A percentile compares a stretch with the other conserved stretches of the same genome.
These are phyloP conservation scores for Phytophthora foliorum DNA, from an alignment of 352 stramenopile genomes.

Conservation along the genomic window DNA sequence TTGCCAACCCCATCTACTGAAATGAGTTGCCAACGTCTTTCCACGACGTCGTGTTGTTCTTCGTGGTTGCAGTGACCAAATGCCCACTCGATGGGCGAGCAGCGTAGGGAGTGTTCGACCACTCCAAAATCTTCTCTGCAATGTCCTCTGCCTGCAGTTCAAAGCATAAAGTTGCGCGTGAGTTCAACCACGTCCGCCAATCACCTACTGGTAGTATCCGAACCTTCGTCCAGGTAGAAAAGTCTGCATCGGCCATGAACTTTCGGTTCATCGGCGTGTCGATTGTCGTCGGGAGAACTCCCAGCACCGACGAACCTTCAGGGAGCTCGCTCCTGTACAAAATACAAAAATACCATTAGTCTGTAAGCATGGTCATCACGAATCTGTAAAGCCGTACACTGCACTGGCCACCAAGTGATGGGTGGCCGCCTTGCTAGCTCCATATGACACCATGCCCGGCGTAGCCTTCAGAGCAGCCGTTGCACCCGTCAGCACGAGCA, in stretches of 20 bases:
- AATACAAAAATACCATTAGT: slow-evolving; percentile 3
- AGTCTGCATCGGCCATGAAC: slow-evolving; percentile 88
- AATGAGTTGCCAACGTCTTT: slow-evolving; percentile 78
- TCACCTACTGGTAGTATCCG: background rate
- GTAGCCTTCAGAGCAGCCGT: slow-evolving; percentile 81
- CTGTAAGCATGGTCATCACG: background rate
- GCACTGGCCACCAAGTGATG: slow-evolving; percentile 88
- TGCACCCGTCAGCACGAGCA: slow-evolving; percentile 88
- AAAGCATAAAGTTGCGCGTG: slow-evolving; percentile 2
- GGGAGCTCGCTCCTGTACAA: slow-evolving; percentile 62
- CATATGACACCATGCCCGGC: slow-evolving; percentile 90
- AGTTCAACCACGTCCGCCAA: background rate
- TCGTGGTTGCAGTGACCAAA: slow-evolving; percentile 74
- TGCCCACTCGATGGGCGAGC: slow-evolving; percentile 69
- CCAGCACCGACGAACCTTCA: slow-evolving; percentile 57
- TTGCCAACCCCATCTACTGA: slow-evolving; percentile 41
- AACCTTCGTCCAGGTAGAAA: slow-evolving; percentile 86
- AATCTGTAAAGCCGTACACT: slow-evolving; percentile 54
- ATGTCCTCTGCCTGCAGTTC: slow-evolving; percentile 67
- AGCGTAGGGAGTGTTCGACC: slow-evolving; percentile 49
- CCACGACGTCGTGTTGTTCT: slow-evolving; percentile 70
- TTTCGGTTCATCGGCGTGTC: slow-evolving; percentile 92
- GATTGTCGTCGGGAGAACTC: slow-evolving; percentile 83
- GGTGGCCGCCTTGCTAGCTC: slow-evolving; percentile 92
- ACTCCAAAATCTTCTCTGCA: slow-evolving; percentile 81